Percentiles rank a stretch among this genome's conserved stretches.
Evolutionary conservation across 805 yeast genomes (phyloP).

Genomic region (Wilhelminamyces savonicus): DNA sequence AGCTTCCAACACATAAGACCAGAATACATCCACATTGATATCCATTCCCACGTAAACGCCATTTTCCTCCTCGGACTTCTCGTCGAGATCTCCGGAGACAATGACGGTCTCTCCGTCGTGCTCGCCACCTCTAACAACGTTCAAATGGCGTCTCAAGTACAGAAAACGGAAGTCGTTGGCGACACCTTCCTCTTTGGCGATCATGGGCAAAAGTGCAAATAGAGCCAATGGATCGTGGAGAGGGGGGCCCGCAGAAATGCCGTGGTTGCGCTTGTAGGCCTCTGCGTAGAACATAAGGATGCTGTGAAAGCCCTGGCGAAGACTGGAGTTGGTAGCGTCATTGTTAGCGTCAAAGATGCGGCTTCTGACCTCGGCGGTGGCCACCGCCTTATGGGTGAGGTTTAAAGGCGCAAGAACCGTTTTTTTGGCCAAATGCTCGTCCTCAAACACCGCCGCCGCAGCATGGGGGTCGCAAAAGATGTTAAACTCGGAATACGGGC

Average conservation of each 20-base stretch:
- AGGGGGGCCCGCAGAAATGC: slow-evolving; percentile 12
- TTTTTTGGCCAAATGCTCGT: slow-evolving; percentile 40
- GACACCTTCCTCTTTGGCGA: slow-evolving; percentile 4
- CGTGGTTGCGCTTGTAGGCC: slow-evolving; percentile 4
- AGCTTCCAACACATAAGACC: slow-evolving; percentile 10
- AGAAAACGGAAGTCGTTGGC: slow-evolving; percentile 15
- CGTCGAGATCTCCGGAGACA: slow-evolving; percentile 6
- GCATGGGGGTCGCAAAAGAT: slow-evolving; percentile 72
- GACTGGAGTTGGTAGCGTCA: slow-evolving; percentile 1
- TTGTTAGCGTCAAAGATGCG: slow-evolving; percentile 11
- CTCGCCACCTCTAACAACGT: slow-evolving; percentile 22
- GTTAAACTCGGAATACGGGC: slow-evolving; percentile 67
- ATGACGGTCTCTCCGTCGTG: slow-evolving; percentile 22
- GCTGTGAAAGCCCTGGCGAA: slow-evolving; percentile 5
- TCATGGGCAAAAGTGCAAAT: slow-evolving; percentile 7
- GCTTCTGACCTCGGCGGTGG: slow-evolving; percentile 21
- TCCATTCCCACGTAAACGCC: slow-evolving; percentile 12
- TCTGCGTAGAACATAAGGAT: slow-evolving; percentile 6
- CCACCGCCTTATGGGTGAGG: slow-evolving; percentile 61
- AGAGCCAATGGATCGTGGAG: slow-evolving; percentile 13
- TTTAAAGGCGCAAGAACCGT: slow-evolving; percentile 59
- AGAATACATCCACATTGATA: slow-evolving; percentile 10
- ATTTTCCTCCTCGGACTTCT: slow-evolving; percentile 6
- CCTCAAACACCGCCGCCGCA: slow-evolving; percentile 50
- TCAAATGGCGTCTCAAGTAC: slow-evolving; percentile 18